These are phyloP conservation scores for Mariannaea sp. DNA, from an alignment of 2,329 filamentous ascomycete species.

Conservation along the genomic window DNA sequence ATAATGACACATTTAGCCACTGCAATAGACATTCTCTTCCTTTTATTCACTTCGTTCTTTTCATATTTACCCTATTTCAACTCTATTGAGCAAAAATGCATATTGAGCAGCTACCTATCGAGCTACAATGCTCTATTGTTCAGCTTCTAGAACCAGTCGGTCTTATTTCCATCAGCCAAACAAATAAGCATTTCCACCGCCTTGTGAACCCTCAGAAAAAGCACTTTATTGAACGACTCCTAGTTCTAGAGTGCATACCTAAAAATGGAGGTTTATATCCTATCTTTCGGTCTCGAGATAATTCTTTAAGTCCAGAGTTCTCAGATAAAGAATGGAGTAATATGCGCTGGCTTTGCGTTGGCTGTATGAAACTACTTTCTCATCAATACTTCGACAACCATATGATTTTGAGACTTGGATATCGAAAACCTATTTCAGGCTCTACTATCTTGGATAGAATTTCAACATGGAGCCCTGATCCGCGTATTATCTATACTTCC, in stretches of 20 bases:
- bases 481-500: not conserved
- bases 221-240: slow-evolving; percentile 18
- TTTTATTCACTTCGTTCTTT: no score
- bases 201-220: slow-evolving; percentile 17
- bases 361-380: slow-evolving; percentile 21
- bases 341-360: slow-evolving; percentile 24
- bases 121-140: slow-evolving; percentile 24
- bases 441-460: not conserved
- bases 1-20: no score
- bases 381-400: slow-evolving; percentile 21
- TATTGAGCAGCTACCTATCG: slow-evolving; percentile 8
- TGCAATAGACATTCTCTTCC: no score
- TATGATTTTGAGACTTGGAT: slow-evolving; percentile 4
- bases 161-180: slow-evolving; percentile 23
- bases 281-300: slow-evolving; percentile 1
- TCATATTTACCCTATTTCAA: no score
- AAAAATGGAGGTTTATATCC: slow-evolving; percentile 12
- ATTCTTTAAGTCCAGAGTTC: slow-evolving; percentile 1
- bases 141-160: slow-evolving; percentile 23
- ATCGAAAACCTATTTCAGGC: slow-evolving; percentile 18
- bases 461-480: slow-evolving; percentile 17
- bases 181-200: slow-evolving; percentile 13
- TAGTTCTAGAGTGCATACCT: slow-evolving; percentile 1
- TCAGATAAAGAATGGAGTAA: not conserved
- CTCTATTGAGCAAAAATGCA: slow-evolving; percentile 8